Evolutionary conservation across 768 basidiomycete genomes (phyloP).

Genomic region (Amanita jacksonii): DNA sequence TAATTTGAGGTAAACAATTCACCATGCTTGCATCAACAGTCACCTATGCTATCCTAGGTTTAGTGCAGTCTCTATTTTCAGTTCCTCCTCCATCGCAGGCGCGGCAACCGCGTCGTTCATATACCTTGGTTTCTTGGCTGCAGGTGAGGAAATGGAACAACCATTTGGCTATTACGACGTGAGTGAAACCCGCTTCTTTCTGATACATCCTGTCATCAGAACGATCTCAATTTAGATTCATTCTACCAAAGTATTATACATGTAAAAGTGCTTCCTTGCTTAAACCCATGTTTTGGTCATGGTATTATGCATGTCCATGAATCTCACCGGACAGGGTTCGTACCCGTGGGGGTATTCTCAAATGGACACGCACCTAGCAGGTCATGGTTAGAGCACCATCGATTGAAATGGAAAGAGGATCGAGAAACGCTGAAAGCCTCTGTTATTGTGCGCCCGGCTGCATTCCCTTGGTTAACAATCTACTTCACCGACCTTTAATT

Average conservation of each 20-base stretch:
- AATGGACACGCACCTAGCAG: too few species aligned
- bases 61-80: constrained; percentile 61
- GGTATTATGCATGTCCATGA: too few species aligned
- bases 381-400: too few species aligned
- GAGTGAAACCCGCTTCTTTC: constrained; percentile 11
- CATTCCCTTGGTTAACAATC: not conserved
- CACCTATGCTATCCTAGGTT: constrained; percentile 1
- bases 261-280: constrained; percentile 36
- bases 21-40: not conserved
- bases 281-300: constrained; percentile 34
- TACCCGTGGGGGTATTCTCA: too few species aligned
- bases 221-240: constrained; percentile 59
- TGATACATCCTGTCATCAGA: constrained; percentile 23
- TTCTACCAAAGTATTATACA: constrained; percentile 51
- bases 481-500: not conserved
- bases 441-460: too few species aligned
- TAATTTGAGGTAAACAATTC: constrained; percentile 22
- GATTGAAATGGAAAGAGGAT: too few species aligned
- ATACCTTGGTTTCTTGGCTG: constrained; percentile 68
- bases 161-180: constrained; percentile 65
- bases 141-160: constrained; percentile 63
- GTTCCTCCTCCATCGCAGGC: constrained; percentile 58
- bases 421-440: too few species aligned
- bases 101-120: constrained; percentile 60
- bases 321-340: too few species aligned